These are phyloP conservation scores for Pterocarpus santalinus DNA, from an alignment of 306 rosid species.

Conservation along the genomic window DNA sequence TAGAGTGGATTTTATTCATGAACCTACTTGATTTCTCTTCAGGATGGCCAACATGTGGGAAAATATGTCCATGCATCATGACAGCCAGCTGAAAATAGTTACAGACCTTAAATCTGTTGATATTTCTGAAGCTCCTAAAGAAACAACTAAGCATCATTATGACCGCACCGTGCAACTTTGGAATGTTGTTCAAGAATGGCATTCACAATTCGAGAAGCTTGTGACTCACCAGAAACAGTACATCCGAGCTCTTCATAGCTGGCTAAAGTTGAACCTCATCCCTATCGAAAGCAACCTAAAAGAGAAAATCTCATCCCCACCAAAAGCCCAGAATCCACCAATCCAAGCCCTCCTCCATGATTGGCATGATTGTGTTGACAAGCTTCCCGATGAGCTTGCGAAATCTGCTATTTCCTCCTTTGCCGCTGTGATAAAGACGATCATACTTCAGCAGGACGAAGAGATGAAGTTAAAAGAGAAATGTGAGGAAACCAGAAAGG, in stretches of 20 bases:
- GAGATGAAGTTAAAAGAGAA: constrained; percentile 85
- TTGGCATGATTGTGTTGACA: constrained; percentile 81
- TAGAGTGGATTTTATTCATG: constrained; percentile 15
- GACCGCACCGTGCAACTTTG: constrained; percentile 74
- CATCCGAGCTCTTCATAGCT: constrained; percentile 70
- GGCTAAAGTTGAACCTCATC: constrained; percentile 84
- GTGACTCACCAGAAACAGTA: constrained; percentile 82
- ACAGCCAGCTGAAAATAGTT: constrained; percentile 66
- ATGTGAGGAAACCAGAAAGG: constrained; percentile 75
- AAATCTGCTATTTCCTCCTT: constrained; percentile 82
- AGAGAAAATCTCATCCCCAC: constrained; percentile 82
- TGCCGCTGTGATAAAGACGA: constrained; percentile 76
- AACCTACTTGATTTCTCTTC: constrained; percentile 43
- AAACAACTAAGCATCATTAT: constrained; percentile 76
- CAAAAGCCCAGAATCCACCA: constrained; percentile 72
- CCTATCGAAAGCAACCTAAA: constrained; percentile 86
- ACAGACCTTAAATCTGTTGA: constrained; percentile 69
- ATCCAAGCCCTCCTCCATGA: constrained; percentile 72
- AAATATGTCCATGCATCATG: constrained; percentile 67
- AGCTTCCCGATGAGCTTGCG: constrained; percentile 87
- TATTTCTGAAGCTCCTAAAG: constrained; percentile 66
- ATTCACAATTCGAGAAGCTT: constrained; percentile 72
- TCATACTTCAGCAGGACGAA: constrained; percentile 78
- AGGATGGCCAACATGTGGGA: constrained; percentile 90
- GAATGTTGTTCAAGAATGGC: constrained; percentile 70